Evolutionary conservation across 768 basidiomycete species (phyloP), one percentile per base, ranked within the genome.

Genomic region (Stropharia rugosoannulata): DNA sequence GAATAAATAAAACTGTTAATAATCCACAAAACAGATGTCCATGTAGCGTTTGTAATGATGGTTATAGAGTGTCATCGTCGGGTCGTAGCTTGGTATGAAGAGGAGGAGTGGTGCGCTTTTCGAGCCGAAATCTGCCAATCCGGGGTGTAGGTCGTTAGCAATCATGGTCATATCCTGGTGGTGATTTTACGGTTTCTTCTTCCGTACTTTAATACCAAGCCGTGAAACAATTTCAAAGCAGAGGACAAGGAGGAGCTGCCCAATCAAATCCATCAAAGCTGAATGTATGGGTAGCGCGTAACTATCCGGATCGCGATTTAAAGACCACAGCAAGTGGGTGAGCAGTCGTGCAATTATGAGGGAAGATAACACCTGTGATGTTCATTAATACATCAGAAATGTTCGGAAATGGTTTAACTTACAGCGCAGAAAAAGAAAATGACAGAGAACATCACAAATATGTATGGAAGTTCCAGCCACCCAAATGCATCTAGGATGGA

Each of bases 261-360:
- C 92, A 32, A 90, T 71, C 49, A 96, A 82, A 68, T 95, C 93
- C 79, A 95, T 87, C 41, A 93, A 66, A 0, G 94, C 91, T 10
- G 91, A 93, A 61, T 96, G 94, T 25, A 96, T 82, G 7, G 95
- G 95, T n/a, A 98, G 73, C 1, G 93, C 93, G 67, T 96, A 95
- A 72, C 90, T 86, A 68, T 98, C 95, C 5, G 95, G 95, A 67
- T 98, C 95, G 25, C 85, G 76, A 10, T 82, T 76, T 53, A 76
- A 83, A 0, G 81, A 80, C 93, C 94, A 96, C 25, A 97, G 80
- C 66, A 83, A 85, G 42, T 82, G 72, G 2, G 93, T 95, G 47
- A 95, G 75, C 10, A 66, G 62, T 48, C 77, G 81, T 1, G 90
- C 93, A 35, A 90, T 69, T 27, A 78, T 22, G 4, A 98, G 78